Base-by-base conservation (phyloP, 2,329 filamentous ascomycete genomes). In the Colletotrichum endophyticum region DNA sequence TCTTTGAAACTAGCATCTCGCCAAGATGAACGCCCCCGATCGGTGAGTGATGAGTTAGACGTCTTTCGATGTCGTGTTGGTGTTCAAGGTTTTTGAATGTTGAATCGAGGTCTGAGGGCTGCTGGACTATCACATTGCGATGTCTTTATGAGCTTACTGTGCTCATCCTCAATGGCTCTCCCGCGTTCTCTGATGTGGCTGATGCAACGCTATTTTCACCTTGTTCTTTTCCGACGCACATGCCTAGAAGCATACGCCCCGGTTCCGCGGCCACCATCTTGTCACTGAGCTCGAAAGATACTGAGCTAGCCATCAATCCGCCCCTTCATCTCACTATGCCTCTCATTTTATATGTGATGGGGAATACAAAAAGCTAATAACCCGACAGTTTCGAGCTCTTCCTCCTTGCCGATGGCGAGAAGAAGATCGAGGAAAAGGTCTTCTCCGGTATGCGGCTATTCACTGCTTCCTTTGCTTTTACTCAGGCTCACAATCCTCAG, bases 371-470 rank as follows among this genome's bases (percentile, higher is more conserved):
- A 27, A 64, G 34, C 62, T 64, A 64, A 69, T 5, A 11, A 11
- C 5, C 22, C 9, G 4, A 19, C 74, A 99, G 97, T 83, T 98
- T 98, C 88, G 97, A 99, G 89, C 92, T 98, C 66, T 99, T 98
- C 88, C 88, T 98, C 78, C 94, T 99, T 76, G 91, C 86, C 56
- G 94, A 96, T 66, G 96, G 94, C 78, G 95, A 99, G 90, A 97
- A 96, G 89, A 99, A 98, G 87, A 95, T 98, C 75, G 94, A 96
- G 76, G 94, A 96, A 86, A 94, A 95, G 83, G 90, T 95, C 8
- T 97, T 98, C 84, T 97, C 96, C 73, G 95, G 96, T 98, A 89
- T 85, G 94, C 87, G 7, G 28, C 11, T 44, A 27, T n/a, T 66
- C 56, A 13, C 32, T 57, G 19, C 70, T 64, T 61, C 83, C 9